Conservation (phyloP, 441 rosid genomes). For the Bruguiera hainesii region DNA sequence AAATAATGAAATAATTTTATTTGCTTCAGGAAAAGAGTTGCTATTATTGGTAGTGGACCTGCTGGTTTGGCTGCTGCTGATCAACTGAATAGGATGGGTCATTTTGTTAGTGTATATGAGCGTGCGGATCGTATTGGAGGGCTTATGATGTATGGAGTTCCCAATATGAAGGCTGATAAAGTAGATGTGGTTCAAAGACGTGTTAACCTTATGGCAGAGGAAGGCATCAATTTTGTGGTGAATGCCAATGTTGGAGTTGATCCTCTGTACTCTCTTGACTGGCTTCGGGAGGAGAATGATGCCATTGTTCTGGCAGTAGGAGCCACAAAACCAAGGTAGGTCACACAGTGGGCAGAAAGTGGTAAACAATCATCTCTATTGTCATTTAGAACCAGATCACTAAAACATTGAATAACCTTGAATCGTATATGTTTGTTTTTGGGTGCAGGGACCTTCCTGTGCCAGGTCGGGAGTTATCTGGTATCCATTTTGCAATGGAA, state of each 20-base stretch:
- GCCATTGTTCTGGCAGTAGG: constrained; percentile 95
- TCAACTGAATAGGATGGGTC: constrained; percentile 97
- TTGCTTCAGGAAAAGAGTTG: constrained; percentile 72
- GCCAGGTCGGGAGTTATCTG: constrained; percentile 83
- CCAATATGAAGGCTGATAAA: constrained; percentile 99
- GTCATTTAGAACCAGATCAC: too few species aligned
- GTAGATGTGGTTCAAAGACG: constrained; percentile 89
- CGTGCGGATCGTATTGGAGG: constrained; percentile 99
- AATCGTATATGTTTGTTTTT: neutral
- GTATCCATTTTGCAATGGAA: constrained; percentile 98
- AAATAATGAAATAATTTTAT: neutral
- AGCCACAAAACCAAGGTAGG: constrained; percentile 94
- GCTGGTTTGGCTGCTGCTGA: constrained; percentile 99
- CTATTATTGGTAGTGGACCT: constrained; percentile 96
- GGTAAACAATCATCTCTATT: too few species aligned
- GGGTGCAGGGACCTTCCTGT: constrained; percentile 94
- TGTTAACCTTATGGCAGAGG: constrained; percentile 87
- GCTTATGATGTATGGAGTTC: constrained; percentile 99
- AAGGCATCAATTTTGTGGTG: constrained; percentile 89
- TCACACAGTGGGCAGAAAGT: neutral
- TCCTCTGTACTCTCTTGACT: constrained; percentile 67
- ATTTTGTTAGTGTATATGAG: constrained; percentile 88
- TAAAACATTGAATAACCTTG: too few species aligned
- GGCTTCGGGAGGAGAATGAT: constrained; percentile 75
- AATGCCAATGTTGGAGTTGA: constrained; percentile 91